A percentile compares a stretch with the other conserved stretches of the same genome.
Evolutionary conservation across 768 basidiomycete species (phyloP).

Genomic region (Mycena indigotica): DNA sequence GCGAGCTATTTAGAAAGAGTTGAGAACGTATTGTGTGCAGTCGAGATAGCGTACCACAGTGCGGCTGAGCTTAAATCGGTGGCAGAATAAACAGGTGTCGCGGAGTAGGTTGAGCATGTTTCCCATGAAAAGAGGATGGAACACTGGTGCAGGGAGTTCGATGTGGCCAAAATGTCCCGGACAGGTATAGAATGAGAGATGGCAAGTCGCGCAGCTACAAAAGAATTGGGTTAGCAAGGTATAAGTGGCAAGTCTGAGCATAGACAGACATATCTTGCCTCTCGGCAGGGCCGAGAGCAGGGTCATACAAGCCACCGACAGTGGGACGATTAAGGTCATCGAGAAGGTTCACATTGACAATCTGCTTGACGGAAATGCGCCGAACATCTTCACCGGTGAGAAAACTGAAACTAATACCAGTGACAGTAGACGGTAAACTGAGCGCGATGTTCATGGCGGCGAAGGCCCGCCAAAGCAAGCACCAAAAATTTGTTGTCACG

Average conservation of each 20-base stretch:
- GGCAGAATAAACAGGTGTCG: conserved; percentile 91
- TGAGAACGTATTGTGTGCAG: too few relatives aligned
- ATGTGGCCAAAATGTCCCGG: conserved; percentile 99
- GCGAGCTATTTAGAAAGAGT: conserved; percentile 62
- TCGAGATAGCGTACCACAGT: conserved; percentile 59
- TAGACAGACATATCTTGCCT: conserved; percentile 83
- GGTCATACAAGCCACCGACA: conserved; percentile 91
- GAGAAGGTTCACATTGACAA: conserved; percentile 88
- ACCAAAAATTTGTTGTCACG: not conserved
- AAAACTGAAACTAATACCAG: conserved; percentile 90
- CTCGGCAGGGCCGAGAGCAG: conserved; percentile 88
- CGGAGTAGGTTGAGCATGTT: conserved; percentile 88
- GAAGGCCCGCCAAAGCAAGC: not conserved
- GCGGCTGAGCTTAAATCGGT: conserved; percentile 81
- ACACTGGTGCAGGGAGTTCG: conserved; percentile 92
- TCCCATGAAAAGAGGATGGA: conserved; percentile 93
- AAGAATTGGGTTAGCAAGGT: conserved; percentile 15
- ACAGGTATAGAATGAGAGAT: conserved; percentile 89
- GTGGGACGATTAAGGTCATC: conserved; percentile 95
- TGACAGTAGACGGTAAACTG: conserved; percentile 82
- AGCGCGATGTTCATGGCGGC: conserved; percentile 84
- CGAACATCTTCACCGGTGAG: conserved; percentile 85
- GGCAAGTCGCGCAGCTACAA: conserved; percentile 93
- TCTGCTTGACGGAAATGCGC: conserved; percentile 96
- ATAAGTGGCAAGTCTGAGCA: conserved; percentile 9